Evolutionary conservation across 805 yeast species (phyloP), one percentile per base, ranked within the genome.

Genomic region (Wickerhamiella domercqiae): DNA sequence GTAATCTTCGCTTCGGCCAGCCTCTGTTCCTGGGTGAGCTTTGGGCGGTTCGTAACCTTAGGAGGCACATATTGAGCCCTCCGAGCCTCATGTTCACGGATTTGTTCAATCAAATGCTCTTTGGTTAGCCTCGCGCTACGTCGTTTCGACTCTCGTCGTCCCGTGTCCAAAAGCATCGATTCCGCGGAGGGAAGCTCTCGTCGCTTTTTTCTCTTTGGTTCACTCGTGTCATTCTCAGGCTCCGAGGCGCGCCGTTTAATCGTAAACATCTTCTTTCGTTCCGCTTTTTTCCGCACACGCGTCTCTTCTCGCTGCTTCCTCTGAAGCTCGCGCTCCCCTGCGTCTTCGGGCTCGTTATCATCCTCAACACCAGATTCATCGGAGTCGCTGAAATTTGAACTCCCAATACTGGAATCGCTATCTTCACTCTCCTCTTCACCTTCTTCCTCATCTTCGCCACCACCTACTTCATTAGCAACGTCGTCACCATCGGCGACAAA

Each of bases 1-100:
- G 96, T 90, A 47, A 76, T 78, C 33, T 75, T 62, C 1, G 98
- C 97, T 54, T 83, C 90, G n/a, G 68, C 76, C 32, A 79, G 56
- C 29, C 77, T 62, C 51, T 79, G 82, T 41, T 72, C 83, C 47
- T 78, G 78, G 0, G 90, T 78, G 50, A 73, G 60, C 39, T 47
- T 48, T 21, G 45, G 54, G 17, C 45, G 53, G 35, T 36, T 39
- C 33, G 45, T 41, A n/a, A 40, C 39, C 19, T 41, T 44, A 0
- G 60, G 58, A 2, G 64, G 62, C 14, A 63, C 60, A 36, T 57
- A 51, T 22, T 51, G 52, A 7, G 57, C 57, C 41, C 72, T 60
- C 49, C 78, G 66, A 39, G 68, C 68, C 56, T 80, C 90, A 42
- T 73, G 75, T 48, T 70, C 73, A 39, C 75, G 68, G 46, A 87